Evolutionary conservation across 2,329 filamentous ascomycete species (phyloP).

Genomic region (Botryotinia globosa): DNA sequence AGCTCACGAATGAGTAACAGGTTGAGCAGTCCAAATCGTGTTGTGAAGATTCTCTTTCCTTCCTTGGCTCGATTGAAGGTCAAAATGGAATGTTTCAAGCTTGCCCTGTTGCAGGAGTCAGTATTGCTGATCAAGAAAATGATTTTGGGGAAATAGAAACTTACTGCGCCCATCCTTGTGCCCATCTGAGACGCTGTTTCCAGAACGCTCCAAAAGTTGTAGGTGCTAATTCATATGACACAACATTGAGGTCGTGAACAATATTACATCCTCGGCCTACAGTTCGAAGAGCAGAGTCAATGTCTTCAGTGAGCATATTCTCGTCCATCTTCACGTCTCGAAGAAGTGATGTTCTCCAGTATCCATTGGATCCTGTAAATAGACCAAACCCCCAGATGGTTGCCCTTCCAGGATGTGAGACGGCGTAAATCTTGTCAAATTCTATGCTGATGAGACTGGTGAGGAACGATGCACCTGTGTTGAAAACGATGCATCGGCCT

Average conservation of each 20-base stretch:
- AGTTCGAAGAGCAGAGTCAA: slow-evolving; percentile 48
- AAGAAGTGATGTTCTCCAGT: slow-evolving; percentile 46
- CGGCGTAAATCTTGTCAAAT: slow-evolving; percentile 52
- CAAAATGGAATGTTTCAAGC: slow-evolving; percentile 43
- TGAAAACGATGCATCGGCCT: slow-evolving; percentile 49
- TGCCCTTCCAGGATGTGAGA: slow-evolving; percentile 48
- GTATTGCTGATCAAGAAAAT: not conserved
- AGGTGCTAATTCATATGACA: slow-evolving; percentile 49
- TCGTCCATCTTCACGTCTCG: slow-evolving; percentile 48
- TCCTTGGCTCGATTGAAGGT: slow-evolving; percentile 43
- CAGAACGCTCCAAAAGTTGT: slow-evolving; percentile 46
- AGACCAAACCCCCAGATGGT: slow-evolving; percentile 48
- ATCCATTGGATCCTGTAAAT: slow-evolving; percentile 46
- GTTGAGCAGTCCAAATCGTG: slow-evolving; percentile 46
- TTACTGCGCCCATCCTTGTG: slow-evolving; percentile 48
- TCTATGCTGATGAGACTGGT: slow-evolving; percentile 49
- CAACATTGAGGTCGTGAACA: slow-evolving; percentile 49
- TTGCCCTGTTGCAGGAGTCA: slow-evolving; percentile 34
- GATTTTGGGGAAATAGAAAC: not conserved
- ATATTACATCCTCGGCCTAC: slow-evolving; percentile 40
- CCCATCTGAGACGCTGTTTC: slow-evolving; percentile 50
- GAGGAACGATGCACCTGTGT: slow-evolving; percentile 44
- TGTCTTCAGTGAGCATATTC: slow-evolving; percentile 50
- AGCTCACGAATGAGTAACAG: slow-evolving; percentile 46
- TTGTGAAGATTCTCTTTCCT: slow-evolving; percentile 39